Conservation (phyloP, 441 rosid species). For the Adansonia madagascariensis region DNA sequence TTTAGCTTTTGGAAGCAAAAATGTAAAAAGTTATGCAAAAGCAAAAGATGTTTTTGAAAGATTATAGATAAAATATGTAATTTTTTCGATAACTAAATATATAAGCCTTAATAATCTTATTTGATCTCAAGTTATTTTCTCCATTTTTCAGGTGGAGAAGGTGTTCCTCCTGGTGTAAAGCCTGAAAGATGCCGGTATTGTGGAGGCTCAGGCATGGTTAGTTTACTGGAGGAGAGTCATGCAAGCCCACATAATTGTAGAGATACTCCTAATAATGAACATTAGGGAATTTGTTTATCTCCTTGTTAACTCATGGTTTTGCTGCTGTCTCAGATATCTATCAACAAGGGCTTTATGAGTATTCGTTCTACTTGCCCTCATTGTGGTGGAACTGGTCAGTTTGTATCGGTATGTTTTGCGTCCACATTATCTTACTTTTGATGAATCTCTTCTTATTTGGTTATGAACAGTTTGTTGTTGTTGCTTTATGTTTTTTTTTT, state of each 20-base stretch:
- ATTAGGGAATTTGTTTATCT: background rate
- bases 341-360: constrained; percentile 66
- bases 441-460: background rate
- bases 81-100: background rate
- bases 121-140: constrained; percentile 21
- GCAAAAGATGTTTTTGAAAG: background rate
- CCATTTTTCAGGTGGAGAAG: constrained; percentile 77
- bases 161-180: constrained; percentile 96
- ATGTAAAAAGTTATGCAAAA: background rate
- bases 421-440: background rate
- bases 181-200: constrained; percentile 87
- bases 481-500: background rate
- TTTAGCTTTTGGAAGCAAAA: background rate
- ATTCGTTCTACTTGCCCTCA: constrained; percentile 69
- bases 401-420: constrained; percentile 62
- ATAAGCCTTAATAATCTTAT: background rate
- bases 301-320: constrained; percentile 32
- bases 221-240: constrained; percentile 34
- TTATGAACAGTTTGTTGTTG: background rate
- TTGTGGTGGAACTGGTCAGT: constrained; percentile 86
- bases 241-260: constrained; percentile 1
- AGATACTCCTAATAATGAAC: background rate
- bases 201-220: constrained; percentile 90
- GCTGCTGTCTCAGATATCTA: constrained; percentile 50
- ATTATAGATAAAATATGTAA: background rate